Conservation (phyloP, 2,329 filamentous ascomycete species). For the Falciphora oryzae region DNA sequence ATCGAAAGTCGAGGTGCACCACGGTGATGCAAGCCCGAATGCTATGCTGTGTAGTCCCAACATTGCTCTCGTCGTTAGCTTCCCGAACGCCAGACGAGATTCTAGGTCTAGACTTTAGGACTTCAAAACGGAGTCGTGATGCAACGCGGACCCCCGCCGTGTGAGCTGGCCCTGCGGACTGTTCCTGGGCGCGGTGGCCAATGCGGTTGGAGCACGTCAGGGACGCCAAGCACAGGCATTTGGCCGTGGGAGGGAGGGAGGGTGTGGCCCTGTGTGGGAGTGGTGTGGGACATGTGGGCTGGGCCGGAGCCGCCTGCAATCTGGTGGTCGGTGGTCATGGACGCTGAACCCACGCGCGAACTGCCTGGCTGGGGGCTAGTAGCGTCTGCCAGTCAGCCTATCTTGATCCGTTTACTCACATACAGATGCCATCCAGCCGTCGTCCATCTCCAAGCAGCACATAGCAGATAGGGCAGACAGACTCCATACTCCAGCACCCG, state of each 20-base stretch:
- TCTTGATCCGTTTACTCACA: not conserved
- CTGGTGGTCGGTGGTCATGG: not conserved
- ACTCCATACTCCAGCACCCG: too few relatives aligned
- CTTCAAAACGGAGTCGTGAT: not conserved
- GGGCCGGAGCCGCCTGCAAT: conserved; percentile 16
- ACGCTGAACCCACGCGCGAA: not conserved
- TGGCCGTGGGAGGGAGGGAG: not conserved
- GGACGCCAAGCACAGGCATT: conserved; percentile 10
- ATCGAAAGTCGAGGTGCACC: too few relatives aligned
- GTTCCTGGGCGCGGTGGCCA: conserved; percentile 2
- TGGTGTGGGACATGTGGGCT: conserved; percentile 10
- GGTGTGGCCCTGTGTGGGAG: too few relatives aligned
- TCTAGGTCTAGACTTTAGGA: too few relatives aligned
- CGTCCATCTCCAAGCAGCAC: not conserved
- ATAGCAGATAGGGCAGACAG: too few relatives aligned
- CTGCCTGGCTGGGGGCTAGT: too few relatives aligned
- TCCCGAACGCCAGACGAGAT: too few relatives aligned
- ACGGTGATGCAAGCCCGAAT: too few relatives aligned
- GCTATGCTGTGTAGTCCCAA: too few relatives aligned
- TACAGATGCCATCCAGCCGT: too few relatives aligned
- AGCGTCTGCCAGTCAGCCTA: not conserved
- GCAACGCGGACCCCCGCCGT: not conserved
- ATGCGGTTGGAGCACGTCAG: conserved; percentile 10
- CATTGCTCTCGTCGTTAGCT: too few relatives aligned
- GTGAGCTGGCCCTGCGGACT: not conserved